phyloP scores from a whole-genome alignment of 345 rosid genomes.

The Gossypium arboreum region DNA sequence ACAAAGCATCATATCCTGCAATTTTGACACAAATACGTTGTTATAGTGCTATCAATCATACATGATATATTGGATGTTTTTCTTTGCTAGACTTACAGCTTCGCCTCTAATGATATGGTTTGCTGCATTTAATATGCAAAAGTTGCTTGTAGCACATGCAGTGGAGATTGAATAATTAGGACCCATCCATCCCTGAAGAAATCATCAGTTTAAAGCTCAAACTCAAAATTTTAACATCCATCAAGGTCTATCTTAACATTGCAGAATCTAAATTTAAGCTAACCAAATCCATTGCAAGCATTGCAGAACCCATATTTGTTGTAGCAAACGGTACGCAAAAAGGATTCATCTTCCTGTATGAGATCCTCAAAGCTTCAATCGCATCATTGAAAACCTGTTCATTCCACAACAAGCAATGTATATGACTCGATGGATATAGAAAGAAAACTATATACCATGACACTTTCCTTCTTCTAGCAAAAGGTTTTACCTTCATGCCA shows the following conservation, averaged over 20 bases:
- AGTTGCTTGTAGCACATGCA: constrained; percentile 96
- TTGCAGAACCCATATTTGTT: constrained; percentile 98
- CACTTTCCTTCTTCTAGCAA: neutral
- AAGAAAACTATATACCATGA: neutral
- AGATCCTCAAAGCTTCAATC: constrained; percentile 84
- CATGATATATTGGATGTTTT: neutral
- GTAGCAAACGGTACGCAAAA: constrained; percentile 95
- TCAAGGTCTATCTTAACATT: constrained; percentile 1
- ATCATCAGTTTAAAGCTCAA: constrained; percentile 22
- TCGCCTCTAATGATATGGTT: constrained; percentile 90
- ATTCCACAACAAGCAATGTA: constrained; percentile 3
- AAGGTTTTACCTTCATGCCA: constrained; percentile 14
- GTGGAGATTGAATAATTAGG: constrained; percentile 95
- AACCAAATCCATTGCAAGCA: constrained; percentile 98
- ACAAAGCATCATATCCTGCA: constrained; percentile 92
- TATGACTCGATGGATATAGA: neutral
- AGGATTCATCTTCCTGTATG: constrained; percentile 91
- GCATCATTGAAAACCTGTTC: constrained; percentile 86
- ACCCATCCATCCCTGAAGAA: constrained; percentile 94
- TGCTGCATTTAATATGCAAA: constrained; percentile 89
- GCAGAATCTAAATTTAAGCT: constrained; percentile 25
- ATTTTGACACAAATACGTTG: constrained; percentile 20
- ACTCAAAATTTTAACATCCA: constrained; percentile 12
- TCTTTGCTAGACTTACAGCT: constrained; percentile 62
- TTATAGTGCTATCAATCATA: constrained; percentile 5